phyloP scores from a whole-genome alignment of 1,284 basidiomycete species.

The Fomitopsis pinicola region DNA sequence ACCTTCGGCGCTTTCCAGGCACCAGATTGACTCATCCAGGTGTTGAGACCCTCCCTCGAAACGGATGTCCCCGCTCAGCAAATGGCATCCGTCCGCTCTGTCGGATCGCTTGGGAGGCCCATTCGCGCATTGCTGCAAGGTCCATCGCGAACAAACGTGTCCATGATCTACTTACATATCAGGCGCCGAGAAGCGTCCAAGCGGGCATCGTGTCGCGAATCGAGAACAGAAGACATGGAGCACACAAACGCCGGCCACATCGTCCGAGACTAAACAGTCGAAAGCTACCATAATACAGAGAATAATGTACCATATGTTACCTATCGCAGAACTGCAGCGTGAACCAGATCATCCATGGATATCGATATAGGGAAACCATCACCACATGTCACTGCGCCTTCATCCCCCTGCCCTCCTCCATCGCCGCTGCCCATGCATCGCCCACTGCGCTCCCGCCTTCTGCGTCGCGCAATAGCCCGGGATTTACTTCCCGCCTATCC shows the following conservation, averaged over 20 bases:
- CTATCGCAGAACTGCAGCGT: neutral
- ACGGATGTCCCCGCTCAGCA: neutral
- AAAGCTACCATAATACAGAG: neutral
- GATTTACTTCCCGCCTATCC: conserved; percentile 67
- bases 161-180: neutral
- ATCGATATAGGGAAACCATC: neutral
- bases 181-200: neutral
- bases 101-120: neutral
- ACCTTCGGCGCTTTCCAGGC: conserved; percentile 1
- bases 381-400: conserved; percentile 16
- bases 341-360: neutral
- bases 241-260: neutral
- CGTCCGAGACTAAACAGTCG: neutral
- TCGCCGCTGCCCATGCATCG: conserved; percentile 17
- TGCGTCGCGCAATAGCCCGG: conserved; percentile 33
- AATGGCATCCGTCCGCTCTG: neutral
- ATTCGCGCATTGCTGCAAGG: neutral
- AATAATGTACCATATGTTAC: conserved; percentile 2
- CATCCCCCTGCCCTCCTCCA: conserved; percentile 19
- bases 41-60: neutral
- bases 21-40: conserved; percentile 6
- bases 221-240: neutral
- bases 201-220: neutral
- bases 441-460: conserved; percentile 5
- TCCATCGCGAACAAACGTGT: neutral